Conservation (phyloP, 2,329 filamentous ascomycete genomes). For the Fusarium buharicum region DNA sequence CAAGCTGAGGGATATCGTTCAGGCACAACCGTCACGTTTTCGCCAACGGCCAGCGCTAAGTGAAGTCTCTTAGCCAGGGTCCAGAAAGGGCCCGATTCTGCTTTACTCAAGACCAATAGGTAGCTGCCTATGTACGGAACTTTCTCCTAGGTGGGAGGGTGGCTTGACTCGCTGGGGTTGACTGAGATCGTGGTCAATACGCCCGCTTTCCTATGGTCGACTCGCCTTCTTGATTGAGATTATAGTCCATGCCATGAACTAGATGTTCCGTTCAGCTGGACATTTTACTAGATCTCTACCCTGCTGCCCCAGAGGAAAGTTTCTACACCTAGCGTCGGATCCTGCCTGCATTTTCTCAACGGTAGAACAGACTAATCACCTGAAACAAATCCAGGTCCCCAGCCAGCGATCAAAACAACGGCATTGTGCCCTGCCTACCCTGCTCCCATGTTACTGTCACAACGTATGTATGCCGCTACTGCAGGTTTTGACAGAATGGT, state of each 20-base stretch:
- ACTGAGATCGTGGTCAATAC: constrained; percentile 7
- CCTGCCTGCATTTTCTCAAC: constrained; percentile 28
- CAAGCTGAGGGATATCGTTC: constrained; percentile 19
- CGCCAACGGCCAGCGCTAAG: constrained; percentile 29
- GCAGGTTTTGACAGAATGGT: constrained; percentile 3
- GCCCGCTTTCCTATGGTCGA: constrained; percentile 1
- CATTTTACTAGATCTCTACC: constrained; percentile 1
- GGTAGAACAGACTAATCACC: constrained; percentile 34
- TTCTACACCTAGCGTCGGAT: constrained; percentile 26
- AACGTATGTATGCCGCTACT: constrained; percentile 3
- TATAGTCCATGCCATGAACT: constrained; percentile 5
- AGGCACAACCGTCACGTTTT: constrained; percentile 23
- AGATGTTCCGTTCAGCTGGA: constrained; percentile 7
- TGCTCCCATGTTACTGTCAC: constrained; percentile 12
- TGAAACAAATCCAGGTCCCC: constrained; percentile 31
- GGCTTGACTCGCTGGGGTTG: constrained; percentile 10
- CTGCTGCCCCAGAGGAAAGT: constrained; percentile 4
- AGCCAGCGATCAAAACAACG: constrained; percentile 30
- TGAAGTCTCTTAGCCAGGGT: constrained; percentile 13
- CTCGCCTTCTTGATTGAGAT: constrained; percentile 11
- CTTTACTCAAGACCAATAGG: constrained; percentile 1
- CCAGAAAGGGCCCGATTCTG: constrained; percentile 29
- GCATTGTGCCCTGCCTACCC: constrained; percentile 14
- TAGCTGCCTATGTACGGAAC: neutral
- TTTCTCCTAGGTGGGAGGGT: constrained; percentile 1